Percentiles rank a stretch among this genome's conserved stretches.
These are phyloP conservation scores for Cytospora piceicola DNA, from an alignment of 2,329 filamentous ascomycete species.

Conservation along the genomic window DNA sequence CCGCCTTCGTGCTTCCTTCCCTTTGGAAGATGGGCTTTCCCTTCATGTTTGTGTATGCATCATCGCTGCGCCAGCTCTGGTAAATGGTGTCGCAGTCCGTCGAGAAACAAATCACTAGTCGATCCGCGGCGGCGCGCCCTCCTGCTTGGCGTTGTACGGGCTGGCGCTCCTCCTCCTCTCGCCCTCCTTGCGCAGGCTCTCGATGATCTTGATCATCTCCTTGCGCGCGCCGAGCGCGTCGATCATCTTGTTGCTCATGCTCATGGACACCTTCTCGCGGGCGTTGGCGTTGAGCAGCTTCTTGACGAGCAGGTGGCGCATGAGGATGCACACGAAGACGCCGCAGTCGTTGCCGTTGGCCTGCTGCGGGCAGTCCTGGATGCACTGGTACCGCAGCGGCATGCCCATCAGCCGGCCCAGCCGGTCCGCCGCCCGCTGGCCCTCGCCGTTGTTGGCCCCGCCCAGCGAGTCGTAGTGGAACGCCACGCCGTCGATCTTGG, in stretches of 20 bases:
- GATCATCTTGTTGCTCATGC: slow-evolving; percentile 81
- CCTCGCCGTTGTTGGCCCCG: slow-evolving; percentile 75
- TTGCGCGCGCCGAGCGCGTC: slow-evolving; percentile 81
- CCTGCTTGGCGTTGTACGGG: slow-evolving; percentile 37
- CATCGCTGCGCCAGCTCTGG: neutral
- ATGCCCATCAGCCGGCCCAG: slow-evolving; percentile 70
- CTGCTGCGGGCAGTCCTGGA: slow-evolving; percentile 87
- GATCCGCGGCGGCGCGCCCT: slow-evolving; percentile 50
- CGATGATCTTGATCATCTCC: slow-evolving; percentile 90
- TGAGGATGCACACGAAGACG: slow-evolving; percentile 92
- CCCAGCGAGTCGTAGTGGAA: slow-evolving; percentile 95
- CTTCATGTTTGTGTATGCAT: neutral
- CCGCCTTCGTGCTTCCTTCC: neutral
- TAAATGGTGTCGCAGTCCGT: neutral
- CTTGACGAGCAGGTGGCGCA: slow-evolving; percentile 90
- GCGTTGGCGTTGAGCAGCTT: slow-evolving; percentile 78
- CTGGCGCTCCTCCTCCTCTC: slow-evolving; percentile 66
- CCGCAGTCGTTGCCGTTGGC: slow-evolving; percentile 93
- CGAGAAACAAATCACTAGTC: slow-evolving; percentile 39
- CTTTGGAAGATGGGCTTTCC: neutral
- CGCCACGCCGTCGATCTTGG: slow-evolving; percentile 82
- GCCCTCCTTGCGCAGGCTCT: slow-evolving; percentile 83
- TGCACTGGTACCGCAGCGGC: slow-evolving; percentile 74
- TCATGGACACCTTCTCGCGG: slow-evolving; percentile 90
- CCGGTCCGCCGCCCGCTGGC: slow-evolving; percentile 68